Evolutionary conservation across 768 basidiomycete species (phyloP), one percentile per base, ranked within the genome.

Genomic region (Leccinum subgranulosum): DNA sequence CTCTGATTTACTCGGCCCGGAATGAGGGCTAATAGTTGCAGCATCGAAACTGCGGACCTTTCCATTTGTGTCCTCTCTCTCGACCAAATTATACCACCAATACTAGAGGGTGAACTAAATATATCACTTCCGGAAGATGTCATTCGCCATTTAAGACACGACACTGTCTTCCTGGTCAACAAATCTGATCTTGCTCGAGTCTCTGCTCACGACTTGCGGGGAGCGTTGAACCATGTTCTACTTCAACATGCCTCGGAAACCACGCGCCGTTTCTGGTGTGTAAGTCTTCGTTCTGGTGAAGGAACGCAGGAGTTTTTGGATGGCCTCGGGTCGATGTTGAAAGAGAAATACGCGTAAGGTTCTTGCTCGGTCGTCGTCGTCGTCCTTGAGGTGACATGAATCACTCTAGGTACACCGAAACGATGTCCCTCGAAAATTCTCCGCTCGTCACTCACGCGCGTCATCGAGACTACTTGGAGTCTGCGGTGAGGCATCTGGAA

Each of bases 41-140:
- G 92, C 4, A 81, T 94, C 5, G 74, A 79, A 53, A 69, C 73
- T 2, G 83, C 94, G 1, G 87, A 94, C 65, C 65, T 92, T 15
- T 82, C 84, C 1, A 74, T 96, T n/a, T 93, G 92, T 62, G 86
- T 96, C 9, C 76, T 96, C 4, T 87, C 93, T 6, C 77, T 92
- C 3, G 81, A 84, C 1, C 84, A 80, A 5, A 62, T 77, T 0
- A 46, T 73, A 19, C 43, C 43, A 8, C 34, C 39, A 11, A 56
- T 57, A 4, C 23, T 43, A 9, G 53, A 49, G 28, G 60, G 55
- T 3, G 19, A 23, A 28, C 39, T 57, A 10, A 58, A 58, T 23
- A 34, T 78, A 21, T 60, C 53, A 9, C 63, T 84, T 17, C 85
- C 87, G 3, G 54, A 74, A n/a, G 71, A 77, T 7, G 64, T 92